phyloP scores from a whole-genome alignment of 1,284 basidiomycete genomes.

The Phlebopus sp. region DNA sequence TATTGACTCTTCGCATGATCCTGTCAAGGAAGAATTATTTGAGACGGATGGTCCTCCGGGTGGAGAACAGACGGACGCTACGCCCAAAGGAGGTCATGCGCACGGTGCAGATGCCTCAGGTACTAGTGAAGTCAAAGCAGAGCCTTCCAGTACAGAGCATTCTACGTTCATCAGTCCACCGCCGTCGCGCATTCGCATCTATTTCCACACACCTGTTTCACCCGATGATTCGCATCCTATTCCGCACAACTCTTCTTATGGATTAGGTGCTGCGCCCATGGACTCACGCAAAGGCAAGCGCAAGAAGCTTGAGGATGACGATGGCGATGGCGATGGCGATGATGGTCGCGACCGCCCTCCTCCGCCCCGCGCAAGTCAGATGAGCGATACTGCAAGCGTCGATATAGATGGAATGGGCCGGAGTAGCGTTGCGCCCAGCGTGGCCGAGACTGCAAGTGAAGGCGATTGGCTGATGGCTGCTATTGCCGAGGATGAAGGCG shows the following conservation, averaged over 20 bases:
- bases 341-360: slow-evolving; percentile 67
- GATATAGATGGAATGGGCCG: slow-evolving; percentile 52
- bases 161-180: slow-evolving; percentile 43
- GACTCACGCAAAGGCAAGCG: slow-evolving; percentile 75
- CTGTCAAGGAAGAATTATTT: slow-evolving; percentile 42
- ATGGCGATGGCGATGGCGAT: slow-evolving; percentile 71
- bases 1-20: slow-evolving; percentile 26
- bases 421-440: slow-evolving; percentile 64
- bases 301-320: slow-evolving; percentile 81
- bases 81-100: slow-evolving; percentile 31
- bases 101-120: slow-evolving; percentile 17
- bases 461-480: slow-evolving; percentile 84
- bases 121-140: slow-evolving; percentile 29
- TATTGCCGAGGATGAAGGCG: slow-evolving; percentile 62
- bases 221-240: slow-evolving; percentile 74
- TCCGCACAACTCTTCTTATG: slow-evolving; percentile 47
- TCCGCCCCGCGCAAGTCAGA: slow-evolving; percentile 40
- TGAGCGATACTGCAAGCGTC: slow-evolving; percentile 38
- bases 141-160: slow-evolving; percentile 26
- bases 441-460: slow-evolving; percentile 69
- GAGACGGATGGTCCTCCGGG: slow-evolving; percentile 29
- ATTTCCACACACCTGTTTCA: slow-evolving; percentile 82
- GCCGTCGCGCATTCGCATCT: slow-evolving; percentile 77
- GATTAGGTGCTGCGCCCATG: slow-evolving; percentile 46
- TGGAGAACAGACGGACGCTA: slow-evolving; percentile 28